Percentiles rank a stretch among this genome's conserved stretches.
These are phyloP conservation scores for Phytophthora litchii DNA, from an alignment of 352 stramenopile species.

Conservation along the genomic window DNA sequence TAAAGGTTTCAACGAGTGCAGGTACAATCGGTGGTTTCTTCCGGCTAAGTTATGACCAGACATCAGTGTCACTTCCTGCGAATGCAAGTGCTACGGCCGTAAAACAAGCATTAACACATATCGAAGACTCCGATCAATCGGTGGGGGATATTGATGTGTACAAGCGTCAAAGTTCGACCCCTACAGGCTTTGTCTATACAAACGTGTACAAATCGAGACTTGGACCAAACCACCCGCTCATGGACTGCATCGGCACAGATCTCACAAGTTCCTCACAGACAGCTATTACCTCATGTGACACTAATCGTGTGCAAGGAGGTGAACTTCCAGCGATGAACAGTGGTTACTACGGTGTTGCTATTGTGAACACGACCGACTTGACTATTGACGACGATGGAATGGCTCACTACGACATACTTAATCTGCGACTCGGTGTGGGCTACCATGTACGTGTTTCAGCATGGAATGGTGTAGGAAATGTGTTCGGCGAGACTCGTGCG, in stretches of 20 bases:
- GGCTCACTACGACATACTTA: conserved; percentile 38
- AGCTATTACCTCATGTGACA: conserved; percentile 44
- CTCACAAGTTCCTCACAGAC: conserved; percentile 51
- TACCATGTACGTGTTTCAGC: conserved; percentile 93
- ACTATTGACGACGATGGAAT: conserved; percentile 29
- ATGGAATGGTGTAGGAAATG: conserved; percentile 91
- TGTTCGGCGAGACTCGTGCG: conserved; percentile 82
- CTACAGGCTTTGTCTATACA: conserved; percentile 60
- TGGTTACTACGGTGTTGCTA: conserved; percentile 56
- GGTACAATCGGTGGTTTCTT: conserved; percentile 88
- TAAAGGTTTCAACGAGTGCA: conserved; percentile 72
- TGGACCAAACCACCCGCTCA: conserved; percentile 55
- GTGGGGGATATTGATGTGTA: conserved; percentile 62
- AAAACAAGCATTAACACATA: conserved; percentile 49
- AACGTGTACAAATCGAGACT: conserved; percentile 72
- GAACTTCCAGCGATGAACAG: conserved; percentile 83
- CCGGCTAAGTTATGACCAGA: conserved; percentile 83
- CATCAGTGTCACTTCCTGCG: conserved; percentile 70
- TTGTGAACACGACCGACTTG: conserved; percentile 50
- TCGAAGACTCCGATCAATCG: conserved; percentile 38
- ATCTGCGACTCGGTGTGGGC: conserved; percentile 41
- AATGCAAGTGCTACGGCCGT: conserved; percentile 65
- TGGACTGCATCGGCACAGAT: conserved; percentile 49
- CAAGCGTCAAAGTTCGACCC: conserved; percentile 44
- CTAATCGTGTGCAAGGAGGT: conserved; percentile 41